These are phyloP conservation scores for Aspergillus kassunensis DNA, from an alignment of 495 filamentous ascomycete species.

Conservation along the genomic window DNA sequence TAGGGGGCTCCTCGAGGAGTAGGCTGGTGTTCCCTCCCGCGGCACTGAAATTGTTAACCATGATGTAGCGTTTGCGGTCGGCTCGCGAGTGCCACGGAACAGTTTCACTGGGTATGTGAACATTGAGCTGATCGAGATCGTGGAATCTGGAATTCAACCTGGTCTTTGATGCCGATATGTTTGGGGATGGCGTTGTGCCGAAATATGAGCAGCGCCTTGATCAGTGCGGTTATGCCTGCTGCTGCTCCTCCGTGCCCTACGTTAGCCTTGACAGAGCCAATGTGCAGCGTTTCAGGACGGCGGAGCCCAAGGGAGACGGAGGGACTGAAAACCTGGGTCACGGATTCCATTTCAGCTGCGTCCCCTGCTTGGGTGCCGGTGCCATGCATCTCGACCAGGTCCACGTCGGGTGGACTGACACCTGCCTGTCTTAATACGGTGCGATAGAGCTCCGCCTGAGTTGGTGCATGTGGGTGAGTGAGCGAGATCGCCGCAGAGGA, in stretches of 20 bases:
- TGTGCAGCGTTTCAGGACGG: slow-evolving; percentile 13
- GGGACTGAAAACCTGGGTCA: too few relatives aligned
- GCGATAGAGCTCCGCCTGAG: slow-evolving; percentile 44
- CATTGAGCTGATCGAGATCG: slow-evolving; percentile 21
- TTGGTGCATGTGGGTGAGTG: slow-evolving; percentile 47
- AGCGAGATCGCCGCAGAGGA: slow-evolving; percentile 39
- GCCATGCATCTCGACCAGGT: slow-evolving; percentile 8
- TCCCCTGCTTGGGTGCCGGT: slow-evolving; percentile 1
- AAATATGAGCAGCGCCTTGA: slow-evolving; percentile 32
- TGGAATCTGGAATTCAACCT: slow-evolving; percentile 33
- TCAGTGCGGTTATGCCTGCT: slow-evolving; percentile 26
- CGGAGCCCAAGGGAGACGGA: slow-evolving; percentile 3
- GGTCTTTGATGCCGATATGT: slow-evolving; percentile 41
- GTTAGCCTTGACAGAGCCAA: slow-evolving; percentile 36
- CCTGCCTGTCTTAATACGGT: slow-evolving; percentile 41
- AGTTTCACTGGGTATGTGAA: neutral
- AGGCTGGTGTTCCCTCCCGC: slow-evolving; percentile 42
- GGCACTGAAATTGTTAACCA: slow-evolving; percentile 40
- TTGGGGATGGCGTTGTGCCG: slow-evolving; percentile 27
- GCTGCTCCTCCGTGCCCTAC: slow-evolving; percentile 37
- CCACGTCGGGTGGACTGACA: slow-evolving; percentile 44
- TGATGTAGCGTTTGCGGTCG: neutral
- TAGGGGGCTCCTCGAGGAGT: slow-evolving; percentile 36
- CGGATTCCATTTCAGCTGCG: slow-evolving; percentile 19
- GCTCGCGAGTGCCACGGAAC: slow-evolving; percentile 2